Evolutionary conservation across 129 eudicot genomes (phyloP), one percentile per base, ranked within the genome.

Genomic region (Tanacetum coccineum): DNA sequence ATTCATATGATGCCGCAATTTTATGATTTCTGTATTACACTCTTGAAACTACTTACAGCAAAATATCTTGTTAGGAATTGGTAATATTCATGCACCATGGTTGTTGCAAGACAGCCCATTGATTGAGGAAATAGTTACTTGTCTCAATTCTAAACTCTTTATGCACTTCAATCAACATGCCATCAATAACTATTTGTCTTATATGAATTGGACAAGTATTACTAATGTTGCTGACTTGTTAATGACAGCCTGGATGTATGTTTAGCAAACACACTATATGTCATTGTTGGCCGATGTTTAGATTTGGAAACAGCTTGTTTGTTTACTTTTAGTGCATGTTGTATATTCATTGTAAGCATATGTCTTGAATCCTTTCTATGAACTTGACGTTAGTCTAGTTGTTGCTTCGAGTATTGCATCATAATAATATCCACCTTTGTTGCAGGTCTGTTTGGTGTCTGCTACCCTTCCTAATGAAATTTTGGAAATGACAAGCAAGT

Each of bases 381-480:
- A 17, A 20, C 47, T n/a, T 19, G 59, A 66, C 32, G 13, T 67
- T 26, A 13, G 47, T 51, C n/a, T 67, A 15, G 60, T 18, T 10
- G 32, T 28, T 8, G 4, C 13, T 28, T 28, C 10, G 60, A 66
- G 49, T 36, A 7, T 54, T 13, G 11, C 15, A 40, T 22, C 13
- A 14, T 62, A 52, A 40, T 26, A 28, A 46, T 19, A 14, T 77
- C 47, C 42, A 47, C 44, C 30, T 1, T 56, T 59, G 7, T 58
- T 70, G 67, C 78, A 91, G 97, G 97, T 91, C 63, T 91, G 87
- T 64, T 75, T 92, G 75, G 91, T 92, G 26, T 91, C 98, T 66
- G 98, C 98, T 39, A 92, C 98, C 20, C 96, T 92, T 64, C 98
- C 98, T 18, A 92, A 92, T 74, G 98, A 92, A 79, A 92, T 92